phyloP scores from a whole-genome alignment of 495 filamentous ascomycete species.

The Penicillium parvum region DNA sequence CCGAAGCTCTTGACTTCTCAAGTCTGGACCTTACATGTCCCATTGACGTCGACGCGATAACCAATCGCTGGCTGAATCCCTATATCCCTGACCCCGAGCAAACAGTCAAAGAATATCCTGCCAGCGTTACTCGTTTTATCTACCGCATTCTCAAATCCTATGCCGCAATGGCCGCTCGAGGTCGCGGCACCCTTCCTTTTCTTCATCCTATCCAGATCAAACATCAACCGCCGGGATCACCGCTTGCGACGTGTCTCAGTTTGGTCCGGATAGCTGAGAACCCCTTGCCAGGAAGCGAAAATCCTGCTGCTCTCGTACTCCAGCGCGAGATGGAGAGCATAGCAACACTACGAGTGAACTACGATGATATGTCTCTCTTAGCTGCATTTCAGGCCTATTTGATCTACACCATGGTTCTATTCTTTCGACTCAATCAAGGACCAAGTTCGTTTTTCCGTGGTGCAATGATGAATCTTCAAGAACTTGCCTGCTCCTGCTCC shows the following conservation, averaged over 20 bases:
- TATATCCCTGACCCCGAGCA: conserved; percentile 41
- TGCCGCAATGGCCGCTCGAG: conserved; percentile 29
- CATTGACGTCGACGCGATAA: conserved; percentile 41
- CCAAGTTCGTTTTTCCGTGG: conserved; percentile 26
- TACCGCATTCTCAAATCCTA: conserved; percentile 44
- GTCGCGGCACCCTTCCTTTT: conserved; percentile 37
- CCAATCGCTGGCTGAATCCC: conserved; percentile 43
- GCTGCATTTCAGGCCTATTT: conserved; percentile 48
- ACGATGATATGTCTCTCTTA: conserved; percentile 33
- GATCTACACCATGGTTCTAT: conserved; percentile 41
- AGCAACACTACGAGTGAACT: conserved; percentile 25
- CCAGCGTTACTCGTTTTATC: conserved; percentile 31
- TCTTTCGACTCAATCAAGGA: conserved; percentile 31
- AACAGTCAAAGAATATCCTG: conserved; percentile 33
- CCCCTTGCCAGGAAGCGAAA: conserved; percentile 36
- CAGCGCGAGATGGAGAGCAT: conserved; percentile 39
- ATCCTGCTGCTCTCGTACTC: conserved; percentile 24
- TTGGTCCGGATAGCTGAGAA: conserved; percentile 39
- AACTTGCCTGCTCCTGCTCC: conserved; percentile 35
- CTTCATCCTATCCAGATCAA: conserved; percentile 34
- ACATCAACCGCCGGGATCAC: conserved; percentile 14
- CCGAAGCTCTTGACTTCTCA: conserved; percentile 15
- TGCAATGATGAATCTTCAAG: conserved; percentile 44
- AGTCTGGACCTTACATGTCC: conserved; percentile 34
- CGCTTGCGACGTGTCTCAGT: conserved; percentile 42